A percentile compares a stretch with the other conserved stretches of the same genome.
These are phyloP conservation scores for Trichophyton rubrum DNA, from an alignment of 2,329 filamentous ascomycete species.

Conservation along the genomic window DNA sequence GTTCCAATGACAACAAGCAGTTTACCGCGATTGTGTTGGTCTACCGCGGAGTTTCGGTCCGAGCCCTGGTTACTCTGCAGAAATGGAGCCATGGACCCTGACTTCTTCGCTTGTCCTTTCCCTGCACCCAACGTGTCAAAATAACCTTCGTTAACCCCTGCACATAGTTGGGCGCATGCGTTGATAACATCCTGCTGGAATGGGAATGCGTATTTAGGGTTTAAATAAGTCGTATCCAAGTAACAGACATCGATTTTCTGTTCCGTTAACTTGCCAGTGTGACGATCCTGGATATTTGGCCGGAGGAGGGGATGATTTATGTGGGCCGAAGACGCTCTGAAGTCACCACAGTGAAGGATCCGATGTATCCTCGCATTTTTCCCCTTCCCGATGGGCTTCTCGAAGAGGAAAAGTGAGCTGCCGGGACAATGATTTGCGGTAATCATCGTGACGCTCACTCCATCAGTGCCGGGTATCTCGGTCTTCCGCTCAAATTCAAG, in stretches of 20 bases:
- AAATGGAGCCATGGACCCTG: constrained; percentile 47
- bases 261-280: constrained; percentile 58
- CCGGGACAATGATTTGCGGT: constrained; percentile 94
- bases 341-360: constrained; percentile 90
- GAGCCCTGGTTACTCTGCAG: not conserved
- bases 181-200: constrained; percentile 75
- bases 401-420: constrained; percentile 84
- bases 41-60: not conserved
- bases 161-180: constrained; percentile 77
- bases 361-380: constrained; percentile 53
- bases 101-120: constrained; percentile 38
- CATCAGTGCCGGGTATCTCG: constrained; percentile 69
- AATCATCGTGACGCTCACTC: constrained; percentile 85
- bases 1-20: constrained; percentile 89
- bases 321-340: constrained; percentile 77
- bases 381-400: constrained; percentile 57
- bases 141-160: constrained; percentile 57
- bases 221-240: constrained; percentile 92
- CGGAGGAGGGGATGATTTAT: constrained; percentile 68
- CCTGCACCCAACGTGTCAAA: constrained; percentile 38
- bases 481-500: constrained; percentile 72
- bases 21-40: constrained; percentile 33
- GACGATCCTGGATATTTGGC: constrained; percentile 57
- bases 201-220: constrained; percentile 89
- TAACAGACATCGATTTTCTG: constrained; percentile 94